phyloP scores from a whole-genome alignment of 495 filamentous ascomycete species.

The Xylaria sp. region DNA sequence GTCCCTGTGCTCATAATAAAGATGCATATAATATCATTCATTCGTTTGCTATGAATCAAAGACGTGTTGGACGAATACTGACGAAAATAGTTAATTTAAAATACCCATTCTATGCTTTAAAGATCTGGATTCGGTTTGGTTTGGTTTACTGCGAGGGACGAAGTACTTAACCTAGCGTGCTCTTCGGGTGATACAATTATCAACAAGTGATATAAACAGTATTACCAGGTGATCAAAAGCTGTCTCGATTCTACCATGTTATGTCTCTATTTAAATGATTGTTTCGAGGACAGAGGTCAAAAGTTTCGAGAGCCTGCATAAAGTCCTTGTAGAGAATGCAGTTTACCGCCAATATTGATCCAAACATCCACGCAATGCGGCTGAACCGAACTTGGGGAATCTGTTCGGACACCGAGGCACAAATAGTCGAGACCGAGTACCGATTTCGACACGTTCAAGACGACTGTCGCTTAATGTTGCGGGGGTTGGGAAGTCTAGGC shows the following conservation, averaged over 20 bases:
- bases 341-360: background rate
- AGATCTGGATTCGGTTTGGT: background rate
- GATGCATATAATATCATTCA: conserved; percentile 1
- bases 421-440: background rate
- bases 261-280: background rate
- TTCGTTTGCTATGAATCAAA: background rate
- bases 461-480: background rate
- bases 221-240: background rate
- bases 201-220: background rate
- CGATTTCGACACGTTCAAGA: background rate
- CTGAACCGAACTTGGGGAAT: background rate
- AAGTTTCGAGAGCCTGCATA: background rate
- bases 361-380: background rate
- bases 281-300: background rate
- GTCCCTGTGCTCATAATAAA: background rate
- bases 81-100: background rate
- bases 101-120: background rate
- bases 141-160: background rate
- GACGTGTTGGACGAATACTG: background rate
- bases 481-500: background rate
- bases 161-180: background rate
- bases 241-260: background rate
- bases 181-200: background rate
- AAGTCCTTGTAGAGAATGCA: background rate
- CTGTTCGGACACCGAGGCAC: background rate